Percentiles rank a stretch among this genome's conserved stretches.
Evolutionary conservation across 1,139 yeast genomes (phyloP).

Genomic region (Yamadazyma jaroonii): DNA sequence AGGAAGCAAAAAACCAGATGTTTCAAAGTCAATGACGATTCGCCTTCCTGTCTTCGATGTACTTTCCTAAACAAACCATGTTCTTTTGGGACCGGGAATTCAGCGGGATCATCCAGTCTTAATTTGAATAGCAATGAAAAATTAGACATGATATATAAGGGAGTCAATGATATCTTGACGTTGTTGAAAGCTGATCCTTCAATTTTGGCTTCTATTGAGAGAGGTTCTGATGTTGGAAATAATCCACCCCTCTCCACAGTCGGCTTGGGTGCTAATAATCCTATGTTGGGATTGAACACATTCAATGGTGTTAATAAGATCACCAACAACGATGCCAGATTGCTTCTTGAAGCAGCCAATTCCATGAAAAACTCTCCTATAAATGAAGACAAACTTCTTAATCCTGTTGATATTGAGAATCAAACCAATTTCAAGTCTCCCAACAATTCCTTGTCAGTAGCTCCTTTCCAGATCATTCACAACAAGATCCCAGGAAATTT

Average conservation of each 20-base stretch:
- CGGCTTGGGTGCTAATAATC: background rate
- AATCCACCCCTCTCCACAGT: background rate
- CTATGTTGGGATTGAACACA: background rate
- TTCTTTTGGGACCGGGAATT: conserved; percentile 33
- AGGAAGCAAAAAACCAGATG: conserved; percentile 65
- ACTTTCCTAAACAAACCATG: conserved; percentile 48
- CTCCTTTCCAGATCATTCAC: conserved; percentile 50
- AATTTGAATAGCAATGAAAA: conserved; percentile 12
- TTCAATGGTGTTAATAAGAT: conserved; percentile 6
- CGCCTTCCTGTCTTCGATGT: conserved; percentile 55
- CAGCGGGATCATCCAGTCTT: conserved; percentile 1
- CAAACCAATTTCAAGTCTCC: conserved; percentile 38
- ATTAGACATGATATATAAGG: conserved; percentile 28
- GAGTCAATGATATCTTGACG: conserved; percentile 30
- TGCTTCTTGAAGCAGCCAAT: conserved; percentile 27
- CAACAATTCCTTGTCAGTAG: conserved; percentile 38
- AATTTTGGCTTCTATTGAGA: background rate
- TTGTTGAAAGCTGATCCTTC: conserved; percentile 17
- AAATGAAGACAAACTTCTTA: conserved; percentile 10
- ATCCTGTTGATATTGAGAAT: conserved; percentile 17
- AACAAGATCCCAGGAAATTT: conserved; percentile 26
- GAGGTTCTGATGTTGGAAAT: background rate
- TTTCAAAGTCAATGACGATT: conserved; percentile 44
- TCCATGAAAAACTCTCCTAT: conserved; percentile 18
- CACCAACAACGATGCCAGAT: conserved; percentile 22